Percentiles rank a stretch among this genome's conserved stretches.
Evolutionary conservation across 345 rosid genomes (phyloP).

Genomic region (Dipteronia dyeriana): DNA sequence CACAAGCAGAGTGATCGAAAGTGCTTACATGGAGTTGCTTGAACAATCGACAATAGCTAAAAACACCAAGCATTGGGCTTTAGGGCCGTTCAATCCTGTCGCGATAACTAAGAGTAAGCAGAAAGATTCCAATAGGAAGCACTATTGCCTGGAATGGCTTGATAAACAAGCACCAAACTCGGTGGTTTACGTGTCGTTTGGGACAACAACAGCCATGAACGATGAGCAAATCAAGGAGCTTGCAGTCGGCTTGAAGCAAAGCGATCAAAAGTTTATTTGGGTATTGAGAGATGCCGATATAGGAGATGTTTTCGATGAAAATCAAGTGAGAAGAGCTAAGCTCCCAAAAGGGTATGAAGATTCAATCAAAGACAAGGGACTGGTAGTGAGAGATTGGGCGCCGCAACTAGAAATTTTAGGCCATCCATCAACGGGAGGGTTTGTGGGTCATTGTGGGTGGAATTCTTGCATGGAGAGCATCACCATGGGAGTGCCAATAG

Average conservation of each 20-base stretch:
- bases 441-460: constrained; percentile 74
- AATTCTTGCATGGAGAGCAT: constrained; percentile 74
- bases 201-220: constrained; percentile 46
- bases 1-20: constrained; percentile 45
- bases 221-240: constrained; percentile 44
- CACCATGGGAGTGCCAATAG: constrained; percentile 61
- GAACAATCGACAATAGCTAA: constrained; percentile 9
- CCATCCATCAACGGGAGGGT: constrained; percentile 50
- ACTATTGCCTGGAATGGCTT: constrained; percentile 44
- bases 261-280: constrained; percentile 64
- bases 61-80: constrained; percentile 34
- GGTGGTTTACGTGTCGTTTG: constrained; percentile 50
- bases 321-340: constrained; percentile 18
- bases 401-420: constrained; percentile 61
- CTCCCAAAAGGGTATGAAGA: constrained; percentile 48
- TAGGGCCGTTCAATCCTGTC: constrained; percentile 52
- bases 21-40: constrained; percentile 34
- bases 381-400: constrained; percentile 59
- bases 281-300: constrained; percentile 59
- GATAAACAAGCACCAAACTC: constrained; percentile 39
- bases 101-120: not conserved
- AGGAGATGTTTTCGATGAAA: constrained; percentile 47
- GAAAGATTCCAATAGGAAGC: not conserved
- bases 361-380: constrained; percentile 35
- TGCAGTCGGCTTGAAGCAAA: constrained; percentile 43